Evolutionary conservation across 306 rosid genomes (phyloP).

Genomic region (Castanospermum australe): DNA sequence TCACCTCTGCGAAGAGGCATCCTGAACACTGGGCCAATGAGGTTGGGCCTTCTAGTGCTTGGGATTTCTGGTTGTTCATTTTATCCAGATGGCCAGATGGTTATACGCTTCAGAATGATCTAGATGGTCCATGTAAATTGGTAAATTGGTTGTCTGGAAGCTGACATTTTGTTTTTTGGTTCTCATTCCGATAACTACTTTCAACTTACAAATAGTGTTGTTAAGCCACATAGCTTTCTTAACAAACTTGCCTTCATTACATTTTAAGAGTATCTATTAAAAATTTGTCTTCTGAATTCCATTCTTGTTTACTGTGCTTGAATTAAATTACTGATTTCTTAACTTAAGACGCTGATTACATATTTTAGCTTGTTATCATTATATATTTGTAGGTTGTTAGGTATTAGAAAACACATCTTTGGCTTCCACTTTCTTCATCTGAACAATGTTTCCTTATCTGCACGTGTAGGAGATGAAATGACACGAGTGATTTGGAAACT

Average conservation of each 20-base stretch:
- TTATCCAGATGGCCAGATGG: not conserved
- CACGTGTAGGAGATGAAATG: slow-evolving; percentile 55
- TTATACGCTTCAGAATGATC: not conserved
- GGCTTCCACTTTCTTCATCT: not conserved
- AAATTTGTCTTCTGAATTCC: not conserved
- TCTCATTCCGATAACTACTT: not conserved
- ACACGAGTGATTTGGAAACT: slow-evolving; percentile 54
- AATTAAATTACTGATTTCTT: not conserved
- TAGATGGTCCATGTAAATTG: not conserved
- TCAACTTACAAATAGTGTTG: not conserved
- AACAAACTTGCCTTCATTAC: not conserved
- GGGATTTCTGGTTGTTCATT: not conserved
- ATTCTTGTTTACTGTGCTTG: not conserved
- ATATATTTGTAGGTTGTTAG: not conserved
- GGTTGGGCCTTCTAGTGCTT: not conserved
- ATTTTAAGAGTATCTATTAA: not conserved
- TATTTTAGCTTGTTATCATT: not conserved
- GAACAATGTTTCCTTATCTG: slow-evolving; percentile 15
- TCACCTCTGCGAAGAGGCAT: no score
- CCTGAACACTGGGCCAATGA: no score
- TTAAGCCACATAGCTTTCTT: not conserved
- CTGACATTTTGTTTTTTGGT: not conserved
- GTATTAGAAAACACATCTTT: not conserved
- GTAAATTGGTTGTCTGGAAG: not conserved
- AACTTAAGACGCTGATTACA: not conserved